Evolutionary conservation across 495 filamentous ascomycete species (phyloP).

Genomic region (Parathielavia appendiculata): DNA sequence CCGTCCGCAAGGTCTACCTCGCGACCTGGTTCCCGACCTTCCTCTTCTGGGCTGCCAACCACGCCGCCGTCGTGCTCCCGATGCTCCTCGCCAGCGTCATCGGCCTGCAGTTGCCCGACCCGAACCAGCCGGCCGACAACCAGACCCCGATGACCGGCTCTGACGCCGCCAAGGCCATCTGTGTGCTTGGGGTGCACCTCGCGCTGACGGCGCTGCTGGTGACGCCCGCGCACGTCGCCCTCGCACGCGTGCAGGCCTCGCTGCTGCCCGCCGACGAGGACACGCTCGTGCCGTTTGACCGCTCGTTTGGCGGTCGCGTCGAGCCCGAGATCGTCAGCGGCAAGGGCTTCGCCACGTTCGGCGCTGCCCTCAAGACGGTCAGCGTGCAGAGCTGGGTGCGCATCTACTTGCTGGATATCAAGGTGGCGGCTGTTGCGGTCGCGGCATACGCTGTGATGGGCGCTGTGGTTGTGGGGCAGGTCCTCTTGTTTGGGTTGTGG

Average conservation of each 20-base stretch:
- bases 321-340: slow-evolving; percentile 61
- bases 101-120: slow-evolving; percentile 23
- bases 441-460: slow-evolving; percentile 46
- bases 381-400: slow-evolving; percentile 59
- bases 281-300: slow-evolving; percentile 48
- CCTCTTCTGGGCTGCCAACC: slow-evolving; percentile 31
- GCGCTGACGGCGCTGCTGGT: slow-evolving; percentile 32
- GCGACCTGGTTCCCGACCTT: slow-evolving; percentile 41
- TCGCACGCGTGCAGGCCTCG: slow-evolving; percentile 48
- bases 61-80: slow-evolving; percentile 26
- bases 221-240: slow-evolving; percentile 39
- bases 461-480: slow-evolving; percentile 36
- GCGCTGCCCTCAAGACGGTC: slow-evolving; percentile 69
- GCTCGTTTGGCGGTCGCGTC: slow-evolving; percentile 45
- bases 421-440: slow-evolving; percentile 46
- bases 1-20: slow-evolving; percentile 39
- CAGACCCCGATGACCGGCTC: slow-evolving; percentile 9
- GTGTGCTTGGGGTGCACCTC: slow-evolving; percentile 28
- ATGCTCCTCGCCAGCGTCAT: slow-evolving; percentile 27
- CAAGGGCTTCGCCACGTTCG: slow-evolving; percentile 59
- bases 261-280: slow-evolving; percentile 47
- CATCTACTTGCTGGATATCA: slow-evolving; percentile 62
- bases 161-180: slow-evolving; percentile 32
- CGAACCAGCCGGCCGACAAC: neutral
- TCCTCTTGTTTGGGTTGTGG: slow-evolving; percentile 10